Base-by-base conservation (phyloP, 768 basidiomycete genomes). In the Favolaschia claudopus region DNA sequence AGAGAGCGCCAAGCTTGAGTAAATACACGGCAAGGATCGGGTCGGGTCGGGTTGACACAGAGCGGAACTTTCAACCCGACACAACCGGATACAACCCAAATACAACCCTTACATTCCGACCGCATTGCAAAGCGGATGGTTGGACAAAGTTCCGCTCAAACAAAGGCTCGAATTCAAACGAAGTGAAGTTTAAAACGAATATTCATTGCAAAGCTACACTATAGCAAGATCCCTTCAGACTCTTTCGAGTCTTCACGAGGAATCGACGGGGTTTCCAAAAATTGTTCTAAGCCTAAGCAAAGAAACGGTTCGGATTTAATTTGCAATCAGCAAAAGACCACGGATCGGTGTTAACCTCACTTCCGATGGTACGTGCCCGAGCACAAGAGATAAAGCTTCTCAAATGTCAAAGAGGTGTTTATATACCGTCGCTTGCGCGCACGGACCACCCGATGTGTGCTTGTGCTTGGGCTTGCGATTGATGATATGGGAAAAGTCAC, bases 241-340 rank as follows among this genome's bases (percentile, higher is more conserved):
- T 8, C 20, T n/a, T n/a, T 34, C 1, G 32, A 58, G 29, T 64
- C 55, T 44, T 76, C 76, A 73, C 63, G 17, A 70, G 63, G 71
- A 69, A 69, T 69, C 54, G 58, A 62, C 28, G 44, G 63, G 65
- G 79, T 84, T 86, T 85, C 85, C 91, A 93, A 93, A 93, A 93
- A 92, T 93, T 92, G 88, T 89, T 88, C 84, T 79, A 83, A 84
- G 88, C 89, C 88, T 80, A 90, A 92, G 89, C 89, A 82, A 73
- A 86, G 84, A 89, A 90, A 92, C 89, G 90, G 89, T 92, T 91
- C 89, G 91, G 91, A 93, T 93, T 90, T 92, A 92, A 91, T 93
- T 93, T 93, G 91, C 91, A 93, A 93, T 89, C 88, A 93, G 90
- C 91, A 92, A 93, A 81, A 91, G 84, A 91, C 89, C 91, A 88